These are phyloP conservation scores for Eimeria necatrix DNA, from an alignment of 169 alveolate genomes.

Conservation along the genomic window DNA sequence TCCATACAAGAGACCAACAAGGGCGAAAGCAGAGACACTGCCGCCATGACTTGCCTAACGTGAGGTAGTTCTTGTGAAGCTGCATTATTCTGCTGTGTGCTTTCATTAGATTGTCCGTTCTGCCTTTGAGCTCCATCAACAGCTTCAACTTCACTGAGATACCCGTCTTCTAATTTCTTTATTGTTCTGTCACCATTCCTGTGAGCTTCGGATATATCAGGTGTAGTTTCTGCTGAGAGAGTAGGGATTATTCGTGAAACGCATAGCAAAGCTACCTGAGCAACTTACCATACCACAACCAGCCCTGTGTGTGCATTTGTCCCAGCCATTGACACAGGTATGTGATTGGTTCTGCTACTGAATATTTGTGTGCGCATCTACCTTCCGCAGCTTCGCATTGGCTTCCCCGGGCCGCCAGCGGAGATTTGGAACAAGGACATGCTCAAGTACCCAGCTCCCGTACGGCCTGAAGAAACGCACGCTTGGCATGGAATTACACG, in stretches of 20 bases:
- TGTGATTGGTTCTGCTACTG: neutral
- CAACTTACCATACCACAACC: neutral
- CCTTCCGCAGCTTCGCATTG: constrained; percentile 79
- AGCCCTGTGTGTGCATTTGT: neutral
- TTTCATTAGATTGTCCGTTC: neutral
- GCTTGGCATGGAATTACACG: neutral
- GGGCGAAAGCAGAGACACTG: constrained; percentile 43
- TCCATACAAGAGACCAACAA: constrained; percentile 55
- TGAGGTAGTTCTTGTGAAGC: neutral
- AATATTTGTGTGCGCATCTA: neutral
- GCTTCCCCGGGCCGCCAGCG: constrained; percentile 83
- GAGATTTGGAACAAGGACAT: constrained; percentile 64
- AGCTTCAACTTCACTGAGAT: neutral
- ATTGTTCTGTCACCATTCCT: neutral
- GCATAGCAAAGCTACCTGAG: constrained; percentile 73
- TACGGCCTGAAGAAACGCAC: constrained; percentile 59
- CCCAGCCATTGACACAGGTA: neutral
- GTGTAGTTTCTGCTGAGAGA: neutral
- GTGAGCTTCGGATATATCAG: neutral
- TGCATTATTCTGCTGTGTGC: neutral
- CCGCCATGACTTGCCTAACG: neutral
- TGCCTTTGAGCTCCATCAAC: neutral
- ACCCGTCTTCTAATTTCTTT: neutral
- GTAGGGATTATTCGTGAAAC: constrained; percentile 71
- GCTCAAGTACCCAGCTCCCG: constrained; percentile 56